Conservation (phyloP, 176 grass and related monocot genomes). For the Avena insularis region DNA sequence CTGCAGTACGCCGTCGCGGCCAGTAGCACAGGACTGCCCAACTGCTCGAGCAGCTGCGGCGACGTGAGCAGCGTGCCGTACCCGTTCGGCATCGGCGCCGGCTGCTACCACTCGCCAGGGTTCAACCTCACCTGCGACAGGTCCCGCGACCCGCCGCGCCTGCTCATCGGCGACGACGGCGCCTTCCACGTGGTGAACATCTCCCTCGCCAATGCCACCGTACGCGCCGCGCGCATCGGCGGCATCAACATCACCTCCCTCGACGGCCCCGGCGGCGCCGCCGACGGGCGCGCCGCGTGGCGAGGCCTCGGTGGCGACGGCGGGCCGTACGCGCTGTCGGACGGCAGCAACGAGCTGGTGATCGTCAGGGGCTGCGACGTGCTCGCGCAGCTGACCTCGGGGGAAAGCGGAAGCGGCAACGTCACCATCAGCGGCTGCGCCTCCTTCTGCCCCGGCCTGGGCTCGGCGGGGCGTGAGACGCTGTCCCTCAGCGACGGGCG, state of each 20-base stretch:
- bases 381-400: neutral
- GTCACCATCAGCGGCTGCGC: conserved; percentile 35
- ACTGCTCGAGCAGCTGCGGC: neutral
- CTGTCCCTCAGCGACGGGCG: conserved; percentile 6
- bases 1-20: neutral
- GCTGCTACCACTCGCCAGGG: conserved; percentile 20
- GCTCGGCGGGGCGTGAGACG: neutral
- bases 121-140: conserved; percentile 36
- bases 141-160: neutral
- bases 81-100: conserved; percentile 36
- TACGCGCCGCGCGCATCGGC: conserved; percentile 13
- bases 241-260: conserved; percentile 26
- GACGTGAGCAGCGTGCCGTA: conserved; percentile 25
- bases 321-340: conserved; percentile 17
- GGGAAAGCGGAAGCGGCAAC: neutral
- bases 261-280: neutral
- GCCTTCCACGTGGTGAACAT: conserved; percentile 27
- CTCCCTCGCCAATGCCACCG: conserved; percentile 20
- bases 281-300: neutral
- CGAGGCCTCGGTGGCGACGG: neutral
- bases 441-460: conserved; percentile 23
- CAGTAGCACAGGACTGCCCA: neutral
- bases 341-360: conserved; percentile 3
- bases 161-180: conserved; percentile 21
- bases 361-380: conserved; percentile 18